These are phyloP conservation scores for Datisca glomerata DNA, from an alignment of 306 rosid species.

Conservation along the genomic window DNA sequence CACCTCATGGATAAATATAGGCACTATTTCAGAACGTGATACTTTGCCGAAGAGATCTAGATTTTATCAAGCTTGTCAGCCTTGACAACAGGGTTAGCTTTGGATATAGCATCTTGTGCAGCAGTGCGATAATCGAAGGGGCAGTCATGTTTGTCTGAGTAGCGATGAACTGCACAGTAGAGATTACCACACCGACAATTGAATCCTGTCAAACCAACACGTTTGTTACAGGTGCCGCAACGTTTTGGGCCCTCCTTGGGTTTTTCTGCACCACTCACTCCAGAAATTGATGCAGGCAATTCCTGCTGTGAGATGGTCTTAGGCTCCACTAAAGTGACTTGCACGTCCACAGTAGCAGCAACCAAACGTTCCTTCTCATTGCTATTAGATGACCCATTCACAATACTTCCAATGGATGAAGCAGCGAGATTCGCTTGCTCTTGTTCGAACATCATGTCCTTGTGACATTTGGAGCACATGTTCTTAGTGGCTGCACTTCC, in stretches of 20 bases:
- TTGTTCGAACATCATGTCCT: constrained; percentile 64
- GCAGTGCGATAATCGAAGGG: constrained; percentile 78
- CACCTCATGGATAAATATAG: constrained; percentile 26
- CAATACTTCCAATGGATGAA: constrained; percentile 66
- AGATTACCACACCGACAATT: constrained; percentile 75
- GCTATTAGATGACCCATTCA: constrained; percentile 70
- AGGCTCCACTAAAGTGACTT: constrained; percentile 31
- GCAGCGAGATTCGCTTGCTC: constrained; percentile 87
- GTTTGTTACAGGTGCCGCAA: constrained; percentile 73
- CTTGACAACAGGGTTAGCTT: constrained; percentile 83
- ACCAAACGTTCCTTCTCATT: constrained; percentile 25
- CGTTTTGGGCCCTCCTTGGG: constrained; percentile 76
- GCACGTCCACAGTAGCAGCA: constrained; percentile 25
- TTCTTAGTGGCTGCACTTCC: constrained; percentile 88
- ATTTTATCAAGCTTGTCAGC: constrained; percentile 92
- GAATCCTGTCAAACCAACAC: constrained; percentile 87
- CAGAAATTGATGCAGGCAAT: constrained; percentile 28
- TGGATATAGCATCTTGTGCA: constrained; percentile 67
- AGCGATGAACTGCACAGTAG: constrained; percentile 75
- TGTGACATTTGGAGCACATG: constrained; percentile 96
- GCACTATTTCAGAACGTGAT: constrained; percentile 26
- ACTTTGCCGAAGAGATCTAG: constrained; percentile 24
- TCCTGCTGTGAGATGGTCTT: constrained; percentile 27
- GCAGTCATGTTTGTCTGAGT: constrained; percentile 79
- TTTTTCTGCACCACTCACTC: constrained; percentile 36